These are phyloP conservation scores for Phaffomyces antillensis DNA, from an alignment of 805 yeast genomes.

Conservation along the genomic window DNA sequence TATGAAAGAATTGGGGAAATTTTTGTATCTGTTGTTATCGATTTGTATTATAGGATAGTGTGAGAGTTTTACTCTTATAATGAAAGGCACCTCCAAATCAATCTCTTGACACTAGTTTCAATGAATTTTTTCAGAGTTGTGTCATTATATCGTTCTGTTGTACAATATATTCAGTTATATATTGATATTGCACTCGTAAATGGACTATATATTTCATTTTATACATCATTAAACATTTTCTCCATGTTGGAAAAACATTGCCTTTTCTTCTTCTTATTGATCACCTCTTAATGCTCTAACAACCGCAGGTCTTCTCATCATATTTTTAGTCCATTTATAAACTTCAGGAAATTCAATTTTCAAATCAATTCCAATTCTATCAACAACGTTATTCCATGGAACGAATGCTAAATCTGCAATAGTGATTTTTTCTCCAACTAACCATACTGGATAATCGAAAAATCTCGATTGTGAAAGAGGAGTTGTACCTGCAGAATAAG, in stretches of 20 bases:
- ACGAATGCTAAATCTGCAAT: conserved; percentile 90
- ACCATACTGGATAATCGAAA: conserved; percentile 92
- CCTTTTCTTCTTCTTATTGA: conserved; percentile 10
- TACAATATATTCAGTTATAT: too few relatives aligned
- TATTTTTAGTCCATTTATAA: conserved; percentile 89
- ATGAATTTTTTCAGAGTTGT: too few relatives aligned
- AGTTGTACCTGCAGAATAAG: conserved; percentile 82
- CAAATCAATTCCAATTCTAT: conserved; percentile 82
- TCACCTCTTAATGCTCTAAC: conserved; percentile 79
- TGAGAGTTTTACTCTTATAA: too few relatives aligned
- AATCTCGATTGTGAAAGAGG: conserved; percentile 79
- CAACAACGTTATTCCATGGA: conserved; percentile 96
- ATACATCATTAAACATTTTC: not conserved
- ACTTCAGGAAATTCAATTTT: conserved; percentile 90
- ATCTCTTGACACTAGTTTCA: too few relatives aligned
- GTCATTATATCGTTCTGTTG: too few relatives aligned
- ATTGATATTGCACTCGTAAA: not conserved
- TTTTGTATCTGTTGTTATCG: too few relatives aligned
- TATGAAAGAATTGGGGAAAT: too few relatives aligned
- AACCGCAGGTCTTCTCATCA: conserved; percentile 95
- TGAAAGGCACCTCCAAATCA: too few relatives aligned
- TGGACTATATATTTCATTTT: not conserved
- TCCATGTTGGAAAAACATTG: not conserved
- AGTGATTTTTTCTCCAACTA: conserved; percentile 77
- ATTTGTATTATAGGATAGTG: too few relatives aligned